These are phyloP conservation scores for Fibroporia radiculosa DNA, from an alignment of 768 basidiomycete species.

Conservation along the genomic window DNA sequence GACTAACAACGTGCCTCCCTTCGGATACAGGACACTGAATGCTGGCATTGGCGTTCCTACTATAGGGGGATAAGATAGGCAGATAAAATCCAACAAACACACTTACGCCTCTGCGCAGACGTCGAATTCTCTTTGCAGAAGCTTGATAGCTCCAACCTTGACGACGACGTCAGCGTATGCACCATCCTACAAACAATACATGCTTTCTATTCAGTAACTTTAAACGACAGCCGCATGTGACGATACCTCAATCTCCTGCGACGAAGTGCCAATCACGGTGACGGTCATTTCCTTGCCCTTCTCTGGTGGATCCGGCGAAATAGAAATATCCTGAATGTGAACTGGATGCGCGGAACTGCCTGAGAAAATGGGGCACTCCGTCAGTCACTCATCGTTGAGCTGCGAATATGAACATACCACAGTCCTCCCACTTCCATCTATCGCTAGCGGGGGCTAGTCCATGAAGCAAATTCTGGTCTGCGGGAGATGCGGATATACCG, in stretches of 20 bases:
- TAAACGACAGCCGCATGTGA: neutral
- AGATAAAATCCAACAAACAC: neutral
- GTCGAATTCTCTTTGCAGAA: slow-evolving; percentile 80
- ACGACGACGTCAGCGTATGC: slow-evolving; percentile 86
- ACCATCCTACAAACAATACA: slow-evolving; percentile 54
- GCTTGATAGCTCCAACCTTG: slow-evolving; percentile 88
- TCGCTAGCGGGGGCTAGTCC: slow-evolving; percentile 8
- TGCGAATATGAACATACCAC: slow-evolving; percentile 52
- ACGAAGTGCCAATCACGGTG: slow-evolving; percentile 56
- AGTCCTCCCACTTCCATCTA: slow-evolving; percentile 44
- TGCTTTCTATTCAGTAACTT: neutral
- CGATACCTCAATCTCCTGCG: slow-evolving; percentile 57
- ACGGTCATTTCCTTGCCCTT: slow-evolving; percentile 89
- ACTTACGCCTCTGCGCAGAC: slow-evolving; percentile 93
- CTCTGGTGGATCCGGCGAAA: slow-evolving; percentile 83
- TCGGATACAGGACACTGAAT: slow-evolving; percentile 79
- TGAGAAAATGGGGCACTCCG: slow-evolving; percentile 16
- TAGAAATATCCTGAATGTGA: slow-evolving; percentile 59
- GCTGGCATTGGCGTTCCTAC: slow-evolving; percentile 64
- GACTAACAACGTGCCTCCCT: slow-evolving; percentile 65
- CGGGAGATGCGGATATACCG: slow-evolving; percentile 19
- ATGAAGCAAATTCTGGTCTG: slow-evolving; percentile 20
- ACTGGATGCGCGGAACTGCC: slow-evolving; percentile 39
- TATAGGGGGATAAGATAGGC: slow-evolving; percentile 27
- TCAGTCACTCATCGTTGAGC: neutral